These are phyloP conservation scores for Irpex sp. DNA, from an alignment of 1,284 basidiomycete species.

Conservation along the genomic window DNA sequence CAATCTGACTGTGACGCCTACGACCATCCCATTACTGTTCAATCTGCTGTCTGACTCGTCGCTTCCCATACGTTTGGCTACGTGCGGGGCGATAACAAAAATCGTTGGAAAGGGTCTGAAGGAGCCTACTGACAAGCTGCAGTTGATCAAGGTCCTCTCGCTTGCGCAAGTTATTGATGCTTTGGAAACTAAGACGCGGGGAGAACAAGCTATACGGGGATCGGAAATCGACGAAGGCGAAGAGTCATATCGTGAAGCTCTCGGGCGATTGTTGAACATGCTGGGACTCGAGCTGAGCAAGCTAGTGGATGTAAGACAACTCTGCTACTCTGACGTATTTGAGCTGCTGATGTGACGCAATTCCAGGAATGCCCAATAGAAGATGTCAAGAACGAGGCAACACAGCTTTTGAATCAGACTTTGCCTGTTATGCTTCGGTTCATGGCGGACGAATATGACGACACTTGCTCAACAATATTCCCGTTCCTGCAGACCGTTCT, in stretches of 20 bases:
- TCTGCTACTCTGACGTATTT: conserved; percentile 6
- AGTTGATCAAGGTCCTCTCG: conserved; percentile 88
- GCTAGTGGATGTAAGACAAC: conserved; percentile 68
- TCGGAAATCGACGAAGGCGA: conserved; percentile 72
- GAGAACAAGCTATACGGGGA: conserved; percentile 63
- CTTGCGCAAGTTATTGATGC: conserved; percentile 78
- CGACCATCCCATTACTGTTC: conserved; percentile 85
- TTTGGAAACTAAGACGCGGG: conserved; percentile 74
- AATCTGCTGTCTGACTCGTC: conserved; percentile 80
- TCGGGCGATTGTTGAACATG: conserved; percentile 84
- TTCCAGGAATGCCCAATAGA: conserved; percentile 59
- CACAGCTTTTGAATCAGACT: conserved; percentile 62
- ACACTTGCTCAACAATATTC: conserved; percentile 83
- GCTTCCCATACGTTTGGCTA: conserved; percentile 78
- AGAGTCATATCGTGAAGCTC: conserved; percentile 84
- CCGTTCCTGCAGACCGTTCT: conserved; percentile 78
- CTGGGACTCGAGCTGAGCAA: conserved; percentile 85
- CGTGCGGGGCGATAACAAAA: conserved; percentile 76
- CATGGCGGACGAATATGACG: conserved; percentile 86
- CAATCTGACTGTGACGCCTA: conserved; percentile 89
- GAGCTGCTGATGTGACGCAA: conserved; percentile 6
- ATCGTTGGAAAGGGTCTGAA: conserved; percentile 94
- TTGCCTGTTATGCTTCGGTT: conserved; percentile 87
- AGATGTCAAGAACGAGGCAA: conserved; percentile 68
- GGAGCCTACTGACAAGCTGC: conserved; percentile 86